Evolutionary conservation across 495 filamentous ascomycete genomes (phyloP).

Genomic region (Aspergillus baeticus): DNA sequence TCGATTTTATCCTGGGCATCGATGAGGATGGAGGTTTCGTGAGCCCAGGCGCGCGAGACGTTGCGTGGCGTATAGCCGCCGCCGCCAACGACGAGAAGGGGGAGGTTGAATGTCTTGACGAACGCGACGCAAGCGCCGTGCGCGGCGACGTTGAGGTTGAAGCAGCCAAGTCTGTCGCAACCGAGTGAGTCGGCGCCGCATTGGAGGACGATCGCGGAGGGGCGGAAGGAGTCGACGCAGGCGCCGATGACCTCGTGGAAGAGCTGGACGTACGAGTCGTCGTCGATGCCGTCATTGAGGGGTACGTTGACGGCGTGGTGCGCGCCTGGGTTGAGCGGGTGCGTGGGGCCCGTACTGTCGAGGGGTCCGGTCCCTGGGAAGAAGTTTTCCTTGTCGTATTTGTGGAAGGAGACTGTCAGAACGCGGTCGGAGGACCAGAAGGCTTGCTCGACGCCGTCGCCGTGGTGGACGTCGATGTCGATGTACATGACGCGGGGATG

Average conservation of each 20-base stretch:
- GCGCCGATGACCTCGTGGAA: conserved; percentile 78
- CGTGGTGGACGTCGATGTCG: conserved; percentile 97
- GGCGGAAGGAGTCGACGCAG: conserved; percentile 73
- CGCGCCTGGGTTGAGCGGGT: conserved; percentile 60
- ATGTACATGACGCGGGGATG: conserved; percentile 94
- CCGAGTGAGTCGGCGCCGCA: conserved; percentile 95
- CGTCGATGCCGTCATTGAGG: conserved; percentile 80
- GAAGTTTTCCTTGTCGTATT: conserved; percentile 82
- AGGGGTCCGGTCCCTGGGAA: conserved; percentile 67
- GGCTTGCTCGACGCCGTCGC: conserved; percentile 94
- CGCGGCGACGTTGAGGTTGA: conserved; percentile 92
- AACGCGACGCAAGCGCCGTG: conserved; percentile 90
- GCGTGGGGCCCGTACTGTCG: conserved; percentile 57
- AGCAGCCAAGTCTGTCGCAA: conserved; percentile 88
- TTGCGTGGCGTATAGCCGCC: conserved; percentile 98
- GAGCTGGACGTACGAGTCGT: conserved; percentile 81
- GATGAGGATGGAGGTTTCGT: conserved; percentile 90
- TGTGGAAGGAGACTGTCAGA: conserved; percentile 95
- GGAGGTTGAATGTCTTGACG: conserved; percentile 73
- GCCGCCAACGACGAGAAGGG: conserved; percentile 86
- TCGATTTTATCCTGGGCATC: conserved; percentile 70
- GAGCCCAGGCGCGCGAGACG: conserved; percentile 92
- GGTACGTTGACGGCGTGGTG: conserved; percentile 68
- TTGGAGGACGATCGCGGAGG: conserved; percentile 88
- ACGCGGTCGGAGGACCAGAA: conserved; percentile 97